Conservation (phyloP, 805 yeast genomes). For the Wickerhamomyces canadensis region DNA sequence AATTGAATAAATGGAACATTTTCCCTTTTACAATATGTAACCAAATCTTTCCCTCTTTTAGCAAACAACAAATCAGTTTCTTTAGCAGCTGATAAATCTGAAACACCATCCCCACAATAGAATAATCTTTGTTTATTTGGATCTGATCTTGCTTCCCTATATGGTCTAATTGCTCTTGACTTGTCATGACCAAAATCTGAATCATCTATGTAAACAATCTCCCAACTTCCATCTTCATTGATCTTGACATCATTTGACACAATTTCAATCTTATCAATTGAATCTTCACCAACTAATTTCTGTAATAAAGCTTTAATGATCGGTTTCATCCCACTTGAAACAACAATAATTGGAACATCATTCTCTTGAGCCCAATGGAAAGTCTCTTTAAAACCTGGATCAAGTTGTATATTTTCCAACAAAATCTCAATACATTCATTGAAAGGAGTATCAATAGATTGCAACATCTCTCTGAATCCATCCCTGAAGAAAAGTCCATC, state of each 20-base stretch:
- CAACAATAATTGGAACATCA: constrained; percentile 78
- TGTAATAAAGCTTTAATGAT: constrained; percentile 73
- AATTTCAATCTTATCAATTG: constrained; percentile 67
- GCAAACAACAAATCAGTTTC: constrained; percentile 94
- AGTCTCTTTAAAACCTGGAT: constrained; percentile 84
- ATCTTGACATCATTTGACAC: constrained; percentile 71
- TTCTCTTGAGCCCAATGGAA: constrained; percentile 71
- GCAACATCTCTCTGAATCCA: constrained; percentile 81
- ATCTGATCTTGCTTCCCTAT: constrained; percentile 24
- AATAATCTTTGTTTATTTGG: constrained; percentile 59
- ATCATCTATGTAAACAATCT: constrained; percentile 79
- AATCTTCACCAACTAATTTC: constrained; percentile 72
- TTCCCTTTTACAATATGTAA: constrained; percentile 76
- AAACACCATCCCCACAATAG: constrained; percentile 97
- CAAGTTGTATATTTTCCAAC: constrained; percentile 63
- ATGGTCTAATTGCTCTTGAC: constrained; percentile 63
- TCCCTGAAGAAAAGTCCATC: constrained; percentile 70
- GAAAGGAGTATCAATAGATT: constrained; percentile 69
- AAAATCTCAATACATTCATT: constrained; percentile 74
- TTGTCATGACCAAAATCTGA: constrained; percentile 94
- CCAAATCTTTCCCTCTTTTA: constrained; percentile 84
- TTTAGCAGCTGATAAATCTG: constrained; percentile 90
- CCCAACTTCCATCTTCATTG: constrained; percentile 63
- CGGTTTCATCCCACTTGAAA: constrained; percentile 92
- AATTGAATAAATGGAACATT: constrained; percentile 82